phyloP scores from a whole-genome alignment of 2,329 filamentous ascomycete species.

The Stenocarpella maydis region DNA sequence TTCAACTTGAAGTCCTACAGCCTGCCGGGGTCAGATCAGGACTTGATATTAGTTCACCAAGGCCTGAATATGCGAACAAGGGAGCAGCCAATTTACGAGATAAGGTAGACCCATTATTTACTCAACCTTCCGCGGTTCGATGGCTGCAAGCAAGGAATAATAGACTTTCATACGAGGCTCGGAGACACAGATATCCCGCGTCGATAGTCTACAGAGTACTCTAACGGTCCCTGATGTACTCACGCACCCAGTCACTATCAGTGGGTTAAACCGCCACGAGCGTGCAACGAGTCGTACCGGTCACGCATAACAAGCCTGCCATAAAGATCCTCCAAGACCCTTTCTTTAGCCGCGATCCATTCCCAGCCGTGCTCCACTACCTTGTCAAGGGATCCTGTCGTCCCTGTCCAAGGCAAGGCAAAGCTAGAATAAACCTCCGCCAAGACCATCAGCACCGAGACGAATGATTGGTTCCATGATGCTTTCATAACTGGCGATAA shows the following conservation, averaged over 20 bases:
- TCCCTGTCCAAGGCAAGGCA: background rate
- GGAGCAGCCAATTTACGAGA: no score
- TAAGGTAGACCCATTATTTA: no score
- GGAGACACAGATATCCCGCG: background rate
- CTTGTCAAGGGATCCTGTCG: background rate
- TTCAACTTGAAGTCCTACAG: no score
- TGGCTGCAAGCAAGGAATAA: background rate
- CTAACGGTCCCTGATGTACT: background rate
- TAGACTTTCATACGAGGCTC: no score
- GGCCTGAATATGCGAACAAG: no score
- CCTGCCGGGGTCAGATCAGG: no score
- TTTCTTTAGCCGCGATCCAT: background rate
- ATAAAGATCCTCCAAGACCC: background rate
- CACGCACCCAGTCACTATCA: background rate
- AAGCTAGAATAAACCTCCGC: background rate
- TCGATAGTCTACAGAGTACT: background rate
- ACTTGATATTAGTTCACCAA: no score
- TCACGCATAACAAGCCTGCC: background rate
- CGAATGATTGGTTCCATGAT: background rate
- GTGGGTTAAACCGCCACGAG: background rate
- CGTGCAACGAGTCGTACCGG: background rate
- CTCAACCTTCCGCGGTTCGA: background rate
- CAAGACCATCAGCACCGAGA: background rate
- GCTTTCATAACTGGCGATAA: background rate
- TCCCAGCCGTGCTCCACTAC: background rate